phyloP scores from a whole-genome alignment of 352 stramenopile species.

The Globisporangium ultimum region DNA sequence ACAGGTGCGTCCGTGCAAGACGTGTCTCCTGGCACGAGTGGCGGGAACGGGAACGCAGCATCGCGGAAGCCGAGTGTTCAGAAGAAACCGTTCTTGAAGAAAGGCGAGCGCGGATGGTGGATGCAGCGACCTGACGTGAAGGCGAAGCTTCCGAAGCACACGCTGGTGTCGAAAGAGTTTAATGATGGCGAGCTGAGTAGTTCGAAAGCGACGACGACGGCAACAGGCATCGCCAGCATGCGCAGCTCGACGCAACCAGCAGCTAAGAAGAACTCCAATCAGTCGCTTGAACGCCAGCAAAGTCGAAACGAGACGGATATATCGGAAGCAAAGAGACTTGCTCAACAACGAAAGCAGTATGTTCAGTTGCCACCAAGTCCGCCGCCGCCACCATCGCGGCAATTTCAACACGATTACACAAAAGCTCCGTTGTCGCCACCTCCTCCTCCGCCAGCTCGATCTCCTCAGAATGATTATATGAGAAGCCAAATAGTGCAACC shows the following conservation, averaged over 20 bases:
- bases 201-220: constrained; percentile 10
- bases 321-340: neutral
- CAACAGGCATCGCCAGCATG: constrained; percentile 3
- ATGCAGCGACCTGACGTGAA: constrained; percentile 57
- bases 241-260: constrained; percentile 7
- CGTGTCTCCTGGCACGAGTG: neutral
- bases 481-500: neutral
- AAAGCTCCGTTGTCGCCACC: neutral
- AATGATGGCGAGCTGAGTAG: constrained; percentile 17
- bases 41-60: neutral
- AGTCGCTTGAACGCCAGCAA: constrained; percentile 9
- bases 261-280: constrained; percentile 21
- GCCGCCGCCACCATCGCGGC: neutral
- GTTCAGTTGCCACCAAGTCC: neutral
- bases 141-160: constrained; percentile 57
- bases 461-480: neutral
- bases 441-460: neutral
- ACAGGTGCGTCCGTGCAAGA: neutral
- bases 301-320: neutral
- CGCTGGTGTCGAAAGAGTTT: constrained; percentile 44
- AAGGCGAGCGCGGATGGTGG: constrained; percentile 81
- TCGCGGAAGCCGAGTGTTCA: constrained; percentile 2
- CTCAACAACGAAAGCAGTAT: neutral
- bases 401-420: neutral
- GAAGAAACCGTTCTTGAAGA: constrained; percentile 72